These are phyloP conservation scores for Podosphaera fusca DNA, from an alignment of 2,329 filamentous ascomycete genomes.

Conservation along the genomic window DNA sequence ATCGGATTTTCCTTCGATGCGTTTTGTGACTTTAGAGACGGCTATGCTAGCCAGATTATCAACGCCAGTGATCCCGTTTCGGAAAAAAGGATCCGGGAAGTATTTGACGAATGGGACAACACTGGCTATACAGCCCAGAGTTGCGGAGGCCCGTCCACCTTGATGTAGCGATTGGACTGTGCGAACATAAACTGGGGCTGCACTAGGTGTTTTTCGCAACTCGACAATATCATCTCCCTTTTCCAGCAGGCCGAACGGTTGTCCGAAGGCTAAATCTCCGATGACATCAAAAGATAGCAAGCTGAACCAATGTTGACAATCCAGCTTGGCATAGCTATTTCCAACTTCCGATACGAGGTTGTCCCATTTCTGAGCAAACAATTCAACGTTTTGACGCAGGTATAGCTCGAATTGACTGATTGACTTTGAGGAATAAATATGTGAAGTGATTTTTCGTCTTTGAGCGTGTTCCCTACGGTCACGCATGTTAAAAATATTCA, in stretches of 20 bases:
- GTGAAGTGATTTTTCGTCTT: constrained; percentile 71
- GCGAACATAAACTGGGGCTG: constrained; percentile 39
- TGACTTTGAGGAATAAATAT: constrained; percentile 67
- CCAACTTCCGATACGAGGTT: constrained; percentile 16
- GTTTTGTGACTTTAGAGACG: constrained; percentile 55
- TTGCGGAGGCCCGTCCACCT: constrained; percentile 62
- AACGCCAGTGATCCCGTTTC: constrained; percentile 48
- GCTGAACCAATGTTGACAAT: constrained; percentile 68
- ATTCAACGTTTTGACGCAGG: constrained; percentile 52
- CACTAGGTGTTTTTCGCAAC: constrained; percentile 36
- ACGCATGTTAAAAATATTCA: too few species aligned
- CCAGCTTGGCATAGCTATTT: constrained; percentile 34
- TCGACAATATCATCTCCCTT: constrained; percentile 60
- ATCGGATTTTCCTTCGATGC: constrained; percentile 45
- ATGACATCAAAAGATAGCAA: constrained; percentile 33
- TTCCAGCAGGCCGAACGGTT: constrained; percentile 63
- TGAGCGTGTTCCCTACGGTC: constrained; percentile 42
- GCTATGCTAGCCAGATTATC: constrained; percentile 70
- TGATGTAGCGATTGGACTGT: constrained; percentile 79
- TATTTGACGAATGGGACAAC: constrained; percentile 62
- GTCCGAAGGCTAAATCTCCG: constrained; percentile 42
- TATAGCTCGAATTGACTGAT: constrained; percentile 74
- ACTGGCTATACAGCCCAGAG: constrained; percentile 49
- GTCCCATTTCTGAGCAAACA: constrained; percentile 22
- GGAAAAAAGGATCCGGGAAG: constrained; percentile 65